phyloP scores from a whole-genome alignment of 169 alveolate species.

The Theileria parva region DNA sequence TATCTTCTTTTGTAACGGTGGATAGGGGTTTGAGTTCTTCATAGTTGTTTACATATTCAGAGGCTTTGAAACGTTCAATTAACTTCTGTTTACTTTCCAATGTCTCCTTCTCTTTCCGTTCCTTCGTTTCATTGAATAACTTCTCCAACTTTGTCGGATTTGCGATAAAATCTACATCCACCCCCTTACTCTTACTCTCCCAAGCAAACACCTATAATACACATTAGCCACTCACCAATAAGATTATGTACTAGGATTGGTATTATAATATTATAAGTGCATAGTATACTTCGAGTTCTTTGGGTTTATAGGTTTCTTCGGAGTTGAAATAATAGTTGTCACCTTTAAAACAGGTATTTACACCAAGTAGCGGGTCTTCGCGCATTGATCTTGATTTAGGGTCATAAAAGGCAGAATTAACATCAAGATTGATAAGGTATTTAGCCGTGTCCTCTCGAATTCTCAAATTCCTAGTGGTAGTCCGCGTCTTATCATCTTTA shows the following conservation, averaged over 20 bases:
- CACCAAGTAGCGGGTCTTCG: slow-evolving; percentile 85
- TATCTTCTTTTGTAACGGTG: slow-evolving; percentile 13
- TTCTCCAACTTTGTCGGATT: slow-evolving; percentile 83
- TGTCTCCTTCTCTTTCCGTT: slow-evolving; percentile 47
- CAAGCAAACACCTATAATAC: slow-evolving; percentile 79
- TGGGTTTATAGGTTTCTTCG: slow-evolving; percentile 79
- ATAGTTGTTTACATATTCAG: slow-evolving; percentile 19
- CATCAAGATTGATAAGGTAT: slow-evolving; percentile 91
- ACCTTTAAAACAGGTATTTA: slow-evolving; percentile 81
- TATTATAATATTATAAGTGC: background rate
- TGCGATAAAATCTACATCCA: slow-evolving; percentile 79
- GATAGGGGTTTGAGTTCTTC: slow-evolving; percentile 16
- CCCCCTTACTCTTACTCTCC: slow-evolving; percentile 86
- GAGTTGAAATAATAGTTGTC: slow-evolving; percentile 83
- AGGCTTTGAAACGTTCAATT: slow-evolving; percentile 26
- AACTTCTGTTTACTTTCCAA: slow-evolving; percentile 13
- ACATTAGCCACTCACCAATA: background rate
- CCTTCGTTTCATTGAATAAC: slow-evolving; percentile 69
- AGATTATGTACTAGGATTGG: too few relatives aligned
- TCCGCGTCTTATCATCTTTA: slow-evolving; percentile 50
- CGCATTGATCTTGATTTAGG: slow-evolving; percentile 95
- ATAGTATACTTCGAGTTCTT: slow-evolving; percentile 70
- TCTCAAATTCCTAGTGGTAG: slow-evolving; percentile 88
- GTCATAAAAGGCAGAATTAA: slow-evolving; percentile 93
- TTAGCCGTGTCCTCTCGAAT: slow-evolving; percentile 96